These are phyloP conservation scores for Ophiostoma quercus DNA, from an alignment of 2,329 filamentous ascomycete species.

Conservation along the genomic window DNA sequence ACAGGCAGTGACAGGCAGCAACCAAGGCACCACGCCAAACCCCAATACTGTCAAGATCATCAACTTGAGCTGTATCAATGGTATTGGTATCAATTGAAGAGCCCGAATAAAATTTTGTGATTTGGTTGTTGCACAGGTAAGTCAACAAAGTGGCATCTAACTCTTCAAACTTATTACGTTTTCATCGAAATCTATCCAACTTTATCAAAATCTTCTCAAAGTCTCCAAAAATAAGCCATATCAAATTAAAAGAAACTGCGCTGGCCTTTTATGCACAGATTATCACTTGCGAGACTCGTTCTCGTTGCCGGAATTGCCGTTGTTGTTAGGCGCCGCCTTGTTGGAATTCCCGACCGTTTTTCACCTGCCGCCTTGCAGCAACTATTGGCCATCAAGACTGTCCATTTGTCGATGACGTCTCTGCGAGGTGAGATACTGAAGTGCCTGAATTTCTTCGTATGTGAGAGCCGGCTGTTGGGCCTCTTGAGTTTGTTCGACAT, in stretches of 20 bases:
- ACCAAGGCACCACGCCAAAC: background rate
- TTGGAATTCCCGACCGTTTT: background rate
- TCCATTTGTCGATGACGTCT: background rate
- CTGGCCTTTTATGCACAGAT: background rate
- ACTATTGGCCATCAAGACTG: background rate
- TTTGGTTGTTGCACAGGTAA: background rate
- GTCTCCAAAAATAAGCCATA: background rate
- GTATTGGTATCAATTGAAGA: no score
- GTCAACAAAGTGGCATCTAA: no score
- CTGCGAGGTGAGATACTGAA: background rate
- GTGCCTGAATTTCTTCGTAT: background rate
- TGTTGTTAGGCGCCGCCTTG: background rate
- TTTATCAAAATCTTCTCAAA: no score
- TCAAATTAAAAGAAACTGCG: background rate
- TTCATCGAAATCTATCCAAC: no score
- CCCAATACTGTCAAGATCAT: background rate
- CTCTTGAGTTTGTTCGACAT: no score
- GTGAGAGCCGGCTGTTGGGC: background rate
- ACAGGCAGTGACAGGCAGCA: background rate
- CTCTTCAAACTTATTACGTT: no score
- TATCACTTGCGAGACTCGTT: background rate
- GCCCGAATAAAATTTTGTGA: background rate
- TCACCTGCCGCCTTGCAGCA: background rate
- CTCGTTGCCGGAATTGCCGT: background rate
- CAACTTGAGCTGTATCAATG: background rate